These are phyloP conservation scores for Candida jianshihensis DNA, from an alignment of 805 yeast species.

Conservation along the genomic window DNA sequence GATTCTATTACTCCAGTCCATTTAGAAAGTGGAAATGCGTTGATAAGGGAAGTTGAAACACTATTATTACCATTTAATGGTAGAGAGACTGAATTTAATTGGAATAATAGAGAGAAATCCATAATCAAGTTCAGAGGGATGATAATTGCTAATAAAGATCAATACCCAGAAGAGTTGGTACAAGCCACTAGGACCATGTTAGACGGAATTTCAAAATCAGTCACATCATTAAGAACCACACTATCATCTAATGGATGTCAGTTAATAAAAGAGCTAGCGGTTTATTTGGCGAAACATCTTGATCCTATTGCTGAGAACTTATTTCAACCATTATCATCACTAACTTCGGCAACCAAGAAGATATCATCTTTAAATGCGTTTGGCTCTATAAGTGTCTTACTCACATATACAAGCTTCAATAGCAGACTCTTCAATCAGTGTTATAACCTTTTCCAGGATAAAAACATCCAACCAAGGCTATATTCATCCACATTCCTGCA, in stretches of 20 bases:
- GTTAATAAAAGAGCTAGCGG: constrained; percentile 56
- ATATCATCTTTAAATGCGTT: constrained; percentile 28
- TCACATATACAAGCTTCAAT: constrained; percentile 48
- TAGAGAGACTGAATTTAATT: constrained; percentile 83
- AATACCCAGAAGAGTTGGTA: constrained; percentile 32
- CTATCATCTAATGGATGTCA: constrained; percentile 71
- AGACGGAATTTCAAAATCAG: constrained; percentile 60
- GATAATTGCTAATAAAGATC: constrained; percentile 49
- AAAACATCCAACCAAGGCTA: constrained; percentile 62
- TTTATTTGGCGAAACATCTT: constrained; percentile 18
- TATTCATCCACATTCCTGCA: constrained; percentile 68
- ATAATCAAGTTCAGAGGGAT: constrained; percentile 52
- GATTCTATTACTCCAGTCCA: constrained; percentile 7
- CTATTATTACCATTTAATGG: constrained; percentile 45
- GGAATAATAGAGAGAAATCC: constrained; percentile 65
- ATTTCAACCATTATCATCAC: constrained; percentile 24
- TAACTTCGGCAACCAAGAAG: constrained; percentile 33
- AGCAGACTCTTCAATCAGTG: constrained; percentile 45
- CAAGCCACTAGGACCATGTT: constrained; percentile 29
- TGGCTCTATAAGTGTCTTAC: constrained; percentile 39
- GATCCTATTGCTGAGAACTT: constrained; percentile 29
- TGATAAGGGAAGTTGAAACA: constrained; percentile 22
- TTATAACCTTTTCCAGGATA: constrained; percentile 50
- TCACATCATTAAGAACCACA: constrained; percentile 76
- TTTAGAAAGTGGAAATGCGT: constrained; percentile 10